Base-by-base conservation (phyloP, 177 flowering plant genomes). In the Tripterygium wilfordii region DNA sequence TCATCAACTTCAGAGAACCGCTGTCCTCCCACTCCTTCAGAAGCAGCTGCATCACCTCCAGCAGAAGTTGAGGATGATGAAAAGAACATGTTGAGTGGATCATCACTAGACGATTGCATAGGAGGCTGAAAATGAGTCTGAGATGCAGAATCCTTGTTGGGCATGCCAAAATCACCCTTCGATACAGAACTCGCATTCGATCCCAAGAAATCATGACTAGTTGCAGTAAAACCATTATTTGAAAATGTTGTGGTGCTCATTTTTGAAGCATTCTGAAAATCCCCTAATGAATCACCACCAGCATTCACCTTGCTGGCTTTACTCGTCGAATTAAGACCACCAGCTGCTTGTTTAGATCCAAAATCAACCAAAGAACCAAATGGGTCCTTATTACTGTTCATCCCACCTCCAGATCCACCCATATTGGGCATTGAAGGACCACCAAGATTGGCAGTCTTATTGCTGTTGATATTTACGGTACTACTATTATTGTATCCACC, bases 281-380 rank as follows among this genome's bases (percentile, higher is more conserved):
- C 68, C 5, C 84, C 90, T 62, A 83, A 84, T 14, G 59, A 45
- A 39, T 67, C 63, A 32, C 60, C 69, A 12, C 36, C 66, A 5
- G 45, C 19, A 24, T 36, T 61, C 28, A 36, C 20, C 51, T 67
- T 55, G 8, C 5, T 57, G 42, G 31, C 53, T 10, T 51, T 71
- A 42, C 42, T 55, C 0, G 71, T 50, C 2, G 63, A 37, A 30
- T 64, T 73, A 61, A 68, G 49, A 39, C 63, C 54, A 28, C 45
- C 65, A n/a, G 60, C 38, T 28, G 23, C 2, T 13, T 57, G 65
- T 57, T 80, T 82, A 0, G 77, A 49, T 42, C 71, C 63, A 36
- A 80, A 69, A 72, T 68, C 80, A 33, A 67, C 56, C 74, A 86
- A 73, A 42, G 80, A 74, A 44, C 69, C 88, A 68, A 88, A 85